A percentile compares a stretch with the other conserved stretches of the same genome.
Conservation (phyloP, 2,329 filamentous ascomycete genomes). For the Aspergillus alliaceus region DNA sequence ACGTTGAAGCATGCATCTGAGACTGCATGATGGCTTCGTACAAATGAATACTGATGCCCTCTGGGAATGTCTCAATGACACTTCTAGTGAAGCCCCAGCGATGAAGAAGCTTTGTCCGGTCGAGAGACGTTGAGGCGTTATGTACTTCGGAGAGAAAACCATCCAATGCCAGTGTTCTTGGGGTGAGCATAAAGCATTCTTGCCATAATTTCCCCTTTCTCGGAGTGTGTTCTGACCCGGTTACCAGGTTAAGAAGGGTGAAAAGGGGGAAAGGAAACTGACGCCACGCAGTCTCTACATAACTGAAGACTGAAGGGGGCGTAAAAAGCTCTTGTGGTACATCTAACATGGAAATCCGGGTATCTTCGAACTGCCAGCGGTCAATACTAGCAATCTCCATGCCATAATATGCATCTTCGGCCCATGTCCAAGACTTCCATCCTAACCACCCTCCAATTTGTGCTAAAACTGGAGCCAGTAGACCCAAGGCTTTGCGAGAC, state of each 20-base stretch:
- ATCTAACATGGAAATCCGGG: conserved; percentile 43
- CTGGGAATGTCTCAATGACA: conserved; percentile 79
- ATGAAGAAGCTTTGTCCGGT: conserved; percentile 73
- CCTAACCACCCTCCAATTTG: conserved; percentile 82
- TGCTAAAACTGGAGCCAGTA: conserved; percentile 71
- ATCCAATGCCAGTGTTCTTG: conserved; percentile 69
- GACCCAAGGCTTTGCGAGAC: conserved; percentile 45
- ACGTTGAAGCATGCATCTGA: conserved; percentile 75
- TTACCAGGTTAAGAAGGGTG: conserved; percentile 52
- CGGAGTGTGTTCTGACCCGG: conserved; percentile 28
- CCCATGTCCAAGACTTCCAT: conserved; percentile 65
- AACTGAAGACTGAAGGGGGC: conserved; percentile 61
- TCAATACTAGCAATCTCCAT: conserved; percentile 59
- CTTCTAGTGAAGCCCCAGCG: conserved; percentile 62
- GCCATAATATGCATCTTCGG: conserved; percentile 55
- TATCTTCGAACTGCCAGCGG: conserved; percentile 58
- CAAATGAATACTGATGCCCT: conserved; percentile 76
- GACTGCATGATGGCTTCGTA: conserved; percentile 83
- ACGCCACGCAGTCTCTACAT: conserved; percentile 47
- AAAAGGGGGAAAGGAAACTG: conserved; percentile 44
- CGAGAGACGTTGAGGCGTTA: conserved; percentile 51
- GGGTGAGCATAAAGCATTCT: conserved; percentile 49
- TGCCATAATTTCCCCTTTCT: conserved; percentile 34
- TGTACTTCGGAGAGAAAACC: conserved; percentile 63
- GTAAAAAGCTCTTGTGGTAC: conserved; percentile 52